A percentile compares a stretch with the other conserved stretches of the same genome.
phyloP scores from a whole-genome alignment of 345 rosid species.

The Aurinia saxatilis region DNA sequence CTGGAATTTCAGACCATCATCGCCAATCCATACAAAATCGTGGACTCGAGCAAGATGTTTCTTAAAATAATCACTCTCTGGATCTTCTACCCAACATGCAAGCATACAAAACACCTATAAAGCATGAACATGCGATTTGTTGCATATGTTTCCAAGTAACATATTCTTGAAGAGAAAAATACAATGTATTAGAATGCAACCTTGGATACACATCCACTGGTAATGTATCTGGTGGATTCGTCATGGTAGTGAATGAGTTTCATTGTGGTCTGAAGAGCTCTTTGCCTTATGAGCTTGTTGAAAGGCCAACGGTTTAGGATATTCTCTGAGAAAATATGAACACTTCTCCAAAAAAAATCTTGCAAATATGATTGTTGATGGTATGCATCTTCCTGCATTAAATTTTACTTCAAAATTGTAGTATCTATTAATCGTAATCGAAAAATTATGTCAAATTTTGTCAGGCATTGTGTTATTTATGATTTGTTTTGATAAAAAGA shows the following conservation, averaged over 20 bases:
- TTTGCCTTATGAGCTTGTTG: constrained; percentile 28
- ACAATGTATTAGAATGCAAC: constrained; percentile 8
- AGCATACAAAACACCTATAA: constrained; percentile 37
- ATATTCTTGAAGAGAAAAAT: background rate
- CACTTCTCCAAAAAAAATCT: constrained; percentile 34
- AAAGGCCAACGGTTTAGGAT: constrained; percentile 36
- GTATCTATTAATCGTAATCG: no score
- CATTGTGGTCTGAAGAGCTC: constrained; percentile 32
- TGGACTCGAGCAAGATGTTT: constrained; percentile 34
- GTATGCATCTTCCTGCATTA: constrained; percentile 37
- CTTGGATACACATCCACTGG: constrained; percentile 39
- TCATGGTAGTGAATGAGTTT: constrained; percentile 41
- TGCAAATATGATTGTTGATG: constrained; percentile 34
- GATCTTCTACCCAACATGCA: constrained; percentile 56
- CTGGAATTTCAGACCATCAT: constrained; percentile 42
- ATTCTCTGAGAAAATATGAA: constrained; percentile 32
- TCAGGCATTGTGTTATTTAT: no score
- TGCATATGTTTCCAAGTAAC: no score
- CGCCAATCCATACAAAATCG: constrained; percentile 34
- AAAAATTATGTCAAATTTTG: no score
- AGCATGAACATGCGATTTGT: no score
- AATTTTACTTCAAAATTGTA: no score
- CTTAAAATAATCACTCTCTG: constrained; percentile 29
- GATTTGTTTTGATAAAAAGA: no score
- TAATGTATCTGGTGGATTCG: constrained; percentile 36